Evolutionary conservation across 108 stramenopile genomes (phyloP).

Genomic region (Fragilaria radians): DNA sequence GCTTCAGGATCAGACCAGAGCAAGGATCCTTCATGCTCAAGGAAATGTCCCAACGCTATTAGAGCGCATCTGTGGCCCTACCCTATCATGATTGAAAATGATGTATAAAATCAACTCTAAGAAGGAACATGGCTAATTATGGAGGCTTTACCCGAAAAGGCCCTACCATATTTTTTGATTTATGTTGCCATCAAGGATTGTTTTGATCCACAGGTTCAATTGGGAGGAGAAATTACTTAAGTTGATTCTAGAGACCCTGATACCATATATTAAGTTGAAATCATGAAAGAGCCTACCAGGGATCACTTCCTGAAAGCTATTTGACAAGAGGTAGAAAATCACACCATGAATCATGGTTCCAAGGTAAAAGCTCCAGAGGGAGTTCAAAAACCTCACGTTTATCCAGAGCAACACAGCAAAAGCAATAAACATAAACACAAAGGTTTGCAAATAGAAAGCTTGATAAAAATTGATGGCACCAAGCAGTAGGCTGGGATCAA

Average conservation of each 20-base stretch:
- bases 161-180: background rate
- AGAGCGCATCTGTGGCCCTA: conserved; percentile 31
- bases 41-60: conserved; percentile 22
- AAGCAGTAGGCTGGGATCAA: conserved; percentile 18
- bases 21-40: conserved; percentile 26
- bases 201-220: background rate
- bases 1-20: too few relatives aligned
- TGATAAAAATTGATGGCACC: conserved; percentile 17
- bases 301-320: conserved; percentile 13
- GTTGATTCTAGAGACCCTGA: conserved; percentile 4
- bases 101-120: conserved; percentile 2
- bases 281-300: conserved; percentile 8
- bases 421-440: conserved; percentile 6
- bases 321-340: conserved; percentile 8
- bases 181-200: background rate
- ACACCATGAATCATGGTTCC: conserved; percentile 5
- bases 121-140: background rate
- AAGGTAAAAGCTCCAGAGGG: conserved; percentile 13
- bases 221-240: background rate
- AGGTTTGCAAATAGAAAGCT: conserved; percentile 18
- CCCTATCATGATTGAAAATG: conserved; percentile 11
- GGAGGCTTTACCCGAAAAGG: background rate
- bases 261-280: conserved; percentile 7
- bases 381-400: conserved; percentile 3
- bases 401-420: conserved; percentile 20